Evolutionary conservation across 2,329 filamentous ascomycete species (phyloP), one percentile per base, ranked within the genome.

Genomic region (Cytospora piceicola): DNA sequence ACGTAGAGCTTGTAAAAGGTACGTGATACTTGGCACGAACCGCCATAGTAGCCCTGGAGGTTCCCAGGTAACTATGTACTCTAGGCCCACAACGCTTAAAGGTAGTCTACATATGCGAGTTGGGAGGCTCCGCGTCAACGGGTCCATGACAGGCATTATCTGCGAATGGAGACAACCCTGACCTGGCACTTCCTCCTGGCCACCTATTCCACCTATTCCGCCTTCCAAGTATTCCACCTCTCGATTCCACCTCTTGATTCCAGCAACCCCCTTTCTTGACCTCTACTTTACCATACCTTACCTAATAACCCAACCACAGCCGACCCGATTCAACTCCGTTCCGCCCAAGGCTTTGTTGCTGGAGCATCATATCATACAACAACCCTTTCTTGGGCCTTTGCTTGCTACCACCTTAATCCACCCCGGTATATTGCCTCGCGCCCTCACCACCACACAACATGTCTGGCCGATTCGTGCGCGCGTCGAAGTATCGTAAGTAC

Each of bases 401-500:
- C 15, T 36, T 52, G 39, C 27, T 22, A 51, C 42, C 46, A 54
- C 24, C 24, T 15, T 49, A 51, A 17, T 55, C 30, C 15, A 51
- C 58, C 30, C 59, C 36, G 36, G 30, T 56, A 39, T 34, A 34
- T 53, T 59, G 29, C 30, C 22, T 17, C 34, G 29, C 61, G 52
- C 42, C n/a, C 51, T 27, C 57, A 57, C 63, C 66, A 71, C 70
- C 72, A 12, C 72, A 12, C n/a, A 49, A 12, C 77, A 88, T 88
- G 85, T 80, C 85, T 75, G 84, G 85, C 76, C 85, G 87, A 76
- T 89, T 89, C 76, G 87, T 89, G 77, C 83, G 87, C 79, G 83
- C 86, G 78, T 89, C 87, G 77, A 89, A 89, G 75, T 89, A 88
- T 80, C 86, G 87, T 89, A 81, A 75, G 85, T 82, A 32, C 65